Conservation (phyloP, 768 basidiomycete species). For the Leucocoprinus leucothites region DNA sequence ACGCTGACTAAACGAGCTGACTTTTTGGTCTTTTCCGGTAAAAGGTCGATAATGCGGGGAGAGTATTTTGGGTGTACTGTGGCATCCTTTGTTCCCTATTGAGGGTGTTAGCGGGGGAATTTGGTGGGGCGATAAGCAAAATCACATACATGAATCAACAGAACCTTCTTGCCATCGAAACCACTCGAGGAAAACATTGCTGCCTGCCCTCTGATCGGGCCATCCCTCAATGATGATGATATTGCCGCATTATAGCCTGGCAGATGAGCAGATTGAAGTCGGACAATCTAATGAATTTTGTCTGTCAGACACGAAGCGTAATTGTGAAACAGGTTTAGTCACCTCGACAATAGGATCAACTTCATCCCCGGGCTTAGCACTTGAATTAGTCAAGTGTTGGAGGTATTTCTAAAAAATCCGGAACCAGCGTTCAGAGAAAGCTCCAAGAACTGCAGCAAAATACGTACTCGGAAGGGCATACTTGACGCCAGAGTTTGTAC, state of each 20-base stretch:
- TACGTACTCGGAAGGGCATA: slow-evolving; percentile 54
- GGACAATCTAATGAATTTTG: slow-evolving; percentile 49
- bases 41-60: slow-evolving; percentile 38
- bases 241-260: slow-evolving; percentile 72
- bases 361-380: slow-evolving; percentile 15
- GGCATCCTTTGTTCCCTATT: slow-evolving; percentile 55
- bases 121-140: neutral
- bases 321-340: neutral
- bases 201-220: slow-evolving; percentile 63
- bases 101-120: neutral
- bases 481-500: slow-evolving; percentile 67
- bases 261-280: slow-evolving; percentile 75
- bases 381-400: slow-evolving; percentile 42
- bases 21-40: slow-evolving; percentile 33
- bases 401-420: slow-evolving; percentile 48
- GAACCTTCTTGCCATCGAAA: slow-evolving; percentile 44
- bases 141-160: slow-evolving; percentile 61
- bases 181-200: slow-evolving; percentile 50
- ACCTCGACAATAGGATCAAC: slow-evolving; percentile 42
- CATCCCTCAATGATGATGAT: slow-evolving; percentile 72
- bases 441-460: neutral
- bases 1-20: slow-evolving; percentile 43
- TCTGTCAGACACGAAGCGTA: neutral
- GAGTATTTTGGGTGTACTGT: slow-evolving; percentile 58
- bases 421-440: neutral